These are phyloP conservation scores for Dictyostelium capitatum DNA, from an alignment of 78 protist species.

Conservation along the genomic window DNA sequence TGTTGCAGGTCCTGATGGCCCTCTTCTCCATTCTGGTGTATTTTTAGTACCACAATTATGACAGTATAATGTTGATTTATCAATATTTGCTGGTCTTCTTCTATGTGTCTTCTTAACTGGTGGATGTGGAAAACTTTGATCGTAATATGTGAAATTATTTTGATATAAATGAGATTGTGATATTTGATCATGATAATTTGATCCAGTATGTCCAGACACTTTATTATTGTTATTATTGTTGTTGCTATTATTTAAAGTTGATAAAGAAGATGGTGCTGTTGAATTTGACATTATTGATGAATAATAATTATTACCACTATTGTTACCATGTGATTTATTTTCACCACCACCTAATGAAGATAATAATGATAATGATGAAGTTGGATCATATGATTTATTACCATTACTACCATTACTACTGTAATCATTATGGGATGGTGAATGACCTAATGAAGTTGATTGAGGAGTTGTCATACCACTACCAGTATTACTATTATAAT, in stretches of 20 bases:
- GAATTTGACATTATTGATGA: background rate
- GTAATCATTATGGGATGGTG: conserved; percentile 35
- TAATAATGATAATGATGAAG: conserved; percentile 4
- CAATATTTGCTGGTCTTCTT: conserved; percentile 82
- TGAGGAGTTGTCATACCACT: conserved; percentile 41
- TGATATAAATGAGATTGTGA: conserved; percentile 18
- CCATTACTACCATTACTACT: background rate
- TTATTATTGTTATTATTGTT: background rate
- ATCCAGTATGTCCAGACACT: background rate
- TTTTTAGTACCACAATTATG: conserved; percentile 74
- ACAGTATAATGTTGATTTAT: conserved; percentile 67
- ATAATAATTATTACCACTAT: background rate
- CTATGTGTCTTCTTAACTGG: conserved; percentile 66
- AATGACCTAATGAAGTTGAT: background rate
- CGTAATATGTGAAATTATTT: conserved; percentile 53
- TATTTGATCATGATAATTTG: background rate
- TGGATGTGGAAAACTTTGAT: conserved; percentile 33
- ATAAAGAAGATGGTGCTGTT: background rate
- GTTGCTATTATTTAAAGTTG: background rate
- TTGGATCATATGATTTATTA: background rate
- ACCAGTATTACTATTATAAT: background rate
- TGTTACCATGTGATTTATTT: background rate
- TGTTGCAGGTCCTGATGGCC: conserved; percentile 82
- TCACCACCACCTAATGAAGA: conserved; percentile 26
- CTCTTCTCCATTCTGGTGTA: conserved; percentile 84